Evolutionary conservation across 495 filamentous ascomycete genomes (phyloP).

Genomic region (Trichoderma virens): DNA sequence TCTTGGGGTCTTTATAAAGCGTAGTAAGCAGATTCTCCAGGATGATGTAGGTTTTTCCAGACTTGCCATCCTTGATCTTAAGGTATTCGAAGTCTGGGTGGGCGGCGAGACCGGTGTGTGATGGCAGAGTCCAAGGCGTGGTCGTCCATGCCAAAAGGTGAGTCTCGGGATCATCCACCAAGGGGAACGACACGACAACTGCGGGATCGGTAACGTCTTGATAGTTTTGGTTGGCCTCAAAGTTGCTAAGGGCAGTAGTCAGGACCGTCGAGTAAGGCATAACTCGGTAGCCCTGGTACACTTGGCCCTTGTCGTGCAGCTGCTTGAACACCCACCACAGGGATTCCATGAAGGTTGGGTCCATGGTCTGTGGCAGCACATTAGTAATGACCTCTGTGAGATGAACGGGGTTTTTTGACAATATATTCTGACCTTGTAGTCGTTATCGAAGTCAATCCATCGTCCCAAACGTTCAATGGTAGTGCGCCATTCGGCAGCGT

Average conservation of each 20-base stretch:
- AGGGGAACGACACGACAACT: constrained; percentile 82
- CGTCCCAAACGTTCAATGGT: constrained; percentile 87
- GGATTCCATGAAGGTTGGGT: constrained; percentile 90
- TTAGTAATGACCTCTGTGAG: constrained; percentile 10
- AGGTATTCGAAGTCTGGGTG: constrained; percentile 91
- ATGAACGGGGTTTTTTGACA: not conserved
- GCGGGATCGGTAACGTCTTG: constrained; percentile 90
- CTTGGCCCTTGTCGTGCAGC: constrained; percentile 77
- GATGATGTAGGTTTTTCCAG: constrained; percentile 79
- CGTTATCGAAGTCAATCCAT: constrained; percentile 98
- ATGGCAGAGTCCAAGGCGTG: constrained; percentile 92
- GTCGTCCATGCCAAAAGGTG: constrained; percentile 86
- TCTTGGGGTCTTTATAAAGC: constrained; percentile 94
- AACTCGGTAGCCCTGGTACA: constrained; percentile 82
- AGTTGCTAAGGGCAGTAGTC: constrained; percentile 85
- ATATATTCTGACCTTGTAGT: constrained; percentile 67
- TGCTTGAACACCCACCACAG: constrained; percentile 97
- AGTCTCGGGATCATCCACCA: constrained; percentile 63
- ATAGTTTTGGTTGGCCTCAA: constrained; percentile 91
- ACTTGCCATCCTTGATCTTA: constrained; percentile 77
- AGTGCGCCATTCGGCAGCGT: constrained; percentile 77
- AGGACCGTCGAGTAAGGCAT: constrained; percentile 94
- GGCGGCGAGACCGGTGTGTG: constrained; percentile 70
- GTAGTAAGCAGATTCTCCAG: constrained; percentile 77
- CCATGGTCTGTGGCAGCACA: constrained; percentile 60